Base-by-base conservation (phyloP, 2,329 filamentous ascomycete species). In the Colletotrichum sansevieriae region DNA sequence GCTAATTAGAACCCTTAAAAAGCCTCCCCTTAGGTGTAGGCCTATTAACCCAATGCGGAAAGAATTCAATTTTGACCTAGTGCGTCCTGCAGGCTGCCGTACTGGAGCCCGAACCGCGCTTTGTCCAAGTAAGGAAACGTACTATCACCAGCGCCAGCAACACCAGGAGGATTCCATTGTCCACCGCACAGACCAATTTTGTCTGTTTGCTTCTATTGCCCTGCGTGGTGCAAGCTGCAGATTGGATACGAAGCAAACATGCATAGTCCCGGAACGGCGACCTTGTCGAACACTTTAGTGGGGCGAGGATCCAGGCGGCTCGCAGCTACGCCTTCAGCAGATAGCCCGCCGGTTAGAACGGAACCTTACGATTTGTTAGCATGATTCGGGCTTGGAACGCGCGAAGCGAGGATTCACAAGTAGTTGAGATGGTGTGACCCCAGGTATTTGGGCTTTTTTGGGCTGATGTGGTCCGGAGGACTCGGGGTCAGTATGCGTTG, bases 221-320 rank as follows among this genome's bases (percentile, higher is more conserved):
- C 43, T 46, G 0, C 43, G 13, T 46, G 43, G 43, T 46, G 43
- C 43, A 46, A 46, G 43, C 43, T 46, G 43, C 43, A 46, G n/a
- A 46, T 46, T 46, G n/a, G 43, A 46, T 46, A 20, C 43, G 43
- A 46, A 20, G 43, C 43, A 46, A 46, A 46, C n/a, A 46, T 46
- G n/a, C 43, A 20, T 20, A 46, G 9, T 15, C n/a, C 43, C 43
- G 43, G 43, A 46, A 18, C n/a, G 43, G 43, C 43, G n/a, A 46
- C n/a, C 43, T 46, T 18, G 8, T 46, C 20, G n/a, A 46, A 46
- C 15, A 46, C 3, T 18, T 46, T 18, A 46, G 43, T 46, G 43
- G 2, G 15, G n/a, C 43, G 43, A 46, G 43, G 43, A 46, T 46
- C 43, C 43, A 46, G 43, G 43, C 43, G 43, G 43, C 43, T 46